These are phyloP conservation scores for Warburgia ugandensis DNA, from an alignment of 164 flowering plant genomes.

Conservation along the genomic window DNA sequence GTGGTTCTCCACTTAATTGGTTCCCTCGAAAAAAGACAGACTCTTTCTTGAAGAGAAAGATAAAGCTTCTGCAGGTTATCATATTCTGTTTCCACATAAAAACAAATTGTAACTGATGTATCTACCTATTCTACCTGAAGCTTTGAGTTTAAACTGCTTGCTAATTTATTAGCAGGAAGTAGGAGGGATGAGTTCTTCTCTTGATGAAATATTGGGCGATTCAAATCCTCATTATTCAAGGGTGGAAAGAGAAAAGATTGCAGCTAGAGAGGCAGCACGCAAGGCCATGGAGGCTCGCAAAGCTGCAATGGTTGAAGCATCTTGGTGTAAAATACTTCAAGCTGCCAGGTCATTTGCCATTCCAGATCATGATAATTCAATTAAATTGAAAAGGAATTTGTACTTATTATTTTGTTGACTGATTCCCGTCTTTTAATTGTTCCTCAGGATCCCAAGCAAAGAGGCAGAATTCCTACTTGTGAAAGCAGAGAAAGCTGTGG, in stretches of 20 bases:
- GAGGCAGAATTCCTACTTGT: constrained; percentile 57
- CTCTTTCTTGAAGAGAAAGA: constrained; percentile 77
- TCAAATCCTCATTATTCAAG: constrained; percentile 81
- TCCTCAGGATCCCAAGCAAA: constrained; percentile 63
- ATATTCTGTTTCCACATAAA: not conserved
- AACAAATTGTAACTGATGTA: no score
- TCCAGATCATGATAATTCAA: not conserved
- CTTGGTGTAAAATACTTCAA: constrained; percentile 85
- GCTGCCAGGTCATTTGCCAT: constrained; percentile 65
- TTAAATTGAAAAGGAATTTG: not conserved
- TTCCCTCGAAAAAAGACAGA: constrained; percentile 82
- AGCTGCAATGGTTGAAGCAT: constrained; percentile 95
- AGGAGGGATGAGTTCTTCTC: constrained; percentile 82
- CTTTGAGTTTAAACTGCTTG: not conserved
- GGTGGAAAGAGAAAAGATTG: constrained; percentile 81
- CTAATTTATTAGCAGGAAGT: constrained; percentile 47
- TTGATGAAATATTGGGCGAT: constrained; percentile 82
- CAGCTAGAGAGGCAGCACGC: constrained; percentile 74
- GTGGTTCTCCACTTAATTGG: constrained; percentile 73
- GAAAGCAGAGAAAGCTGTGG: constrained; percentile 58
- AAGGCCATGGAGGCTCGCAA: constrained; percentile 87
- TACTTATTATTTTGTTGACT: not conserved
- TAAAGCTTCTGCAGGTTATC: constrained; percentile 72
- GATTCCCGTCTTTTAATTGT: not conserved
- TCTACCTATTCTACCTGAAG: no score